Evolutionary conservation across 2,329 filamentous ascomycete species (phyloP), one percentile per base, ranked within the genome.

Genomic region (Sclerotinia spermophila): DNA sequence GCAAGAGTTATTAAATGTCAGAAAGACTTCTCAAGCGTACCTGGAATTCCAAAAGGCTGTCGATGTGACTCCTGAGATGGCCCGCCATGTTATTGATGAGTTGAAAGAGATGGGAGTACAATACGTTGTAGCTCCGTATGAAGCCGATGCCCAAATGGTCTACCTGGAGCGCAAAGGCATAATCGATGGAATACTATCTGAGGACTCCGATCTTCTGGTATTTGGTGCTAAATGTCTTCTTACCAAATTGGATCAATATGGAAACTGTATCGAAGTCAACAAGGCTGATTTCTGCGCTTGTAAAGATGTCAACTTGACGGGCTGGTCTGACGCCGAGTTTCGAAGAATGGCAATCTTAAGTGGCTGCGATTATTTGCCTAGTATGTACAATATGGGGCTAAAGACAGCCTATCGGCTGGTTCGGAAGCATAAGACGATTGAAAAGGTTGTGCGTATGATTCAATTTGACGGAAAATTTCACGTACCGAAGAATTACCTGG

Each of bases 11-110:
- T 84, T 97, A 70, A 90, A 90, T 72, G 90, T 94, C 45, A 95
- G 96, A 40, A 94, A 95, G 79, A 85, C 87, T 2, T 86, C 90
- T 0, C 91, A 95, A 78, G 96, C 96, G 15, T 89, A 94, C 71
- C 84, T 90, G 60, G 94, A 98, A 80, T 87, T 98, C 70, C 95
- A 98, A 79, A 99, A 98, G 80, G 92, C 94, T 60, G 91, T 98
- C 72, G 96, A 99, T 80, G 90, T 99, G 51, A 98, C 96, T 2
- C 95, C 96, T 2, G 90, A 96, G 77, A 99, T 99, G 96, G 96
- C 96, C 11, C 89, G 92, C 10, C 86, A 92, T 75, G 83, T 98
- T 68, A 99, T 99, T 71, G 94, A 97, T 75, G 93, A 97, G 79
- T 85, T 98, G 77, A 97, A 96, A 82, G 88, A 88, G 77, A 83